Evolutionary conservation across 176 grass and related monocot genomes (phyloP), one percentile per base, ranked within the genome.

Genomic region (Oryza glumipatula): DNA sequence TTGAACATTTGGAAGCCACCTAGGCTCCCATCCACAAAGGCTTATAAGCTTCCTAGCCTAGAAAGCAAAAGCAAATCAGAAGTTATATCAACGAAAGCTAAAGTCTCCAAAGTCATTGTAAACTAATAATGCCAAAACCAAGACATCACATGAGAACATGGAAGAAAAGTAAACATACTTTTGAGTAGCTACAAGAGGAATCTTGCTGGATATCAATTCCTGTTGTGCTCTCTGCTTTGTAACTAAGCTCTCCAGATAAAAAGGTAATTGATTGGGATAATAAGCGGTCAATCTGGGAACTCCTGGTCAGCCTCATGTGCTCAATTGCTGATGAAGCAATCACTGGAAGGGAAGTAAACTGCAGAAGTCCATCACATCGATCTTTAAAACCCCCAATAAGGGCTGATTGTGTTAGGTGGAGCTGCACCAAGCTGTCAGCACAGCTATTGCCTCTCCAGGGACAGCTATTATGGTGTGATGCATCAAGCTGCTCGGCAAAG

Each of bases 1-100:
- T 85, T 98, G 96, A 77, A 98, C 68, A 85, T 94, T 95, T 89
- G 96, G 91, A 85, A 96, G 93, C 93, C 96, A 99, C 88, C 96
- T 94, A 74, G 93, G 93, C 78, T 99, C 96, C 96, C 96, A 99
- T 77, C 96, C 96, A 91, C 96, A 99, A 38, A 99, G 84, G 76
- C 96, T 94, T 83, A 99, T 99, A 86, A 99, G 89, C 86, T 94
- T 99, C 81, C 94, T 91, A 14, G 89, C 91, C 96, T 99, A 73
- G 72, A 80, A 88, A 78, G 66, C 77, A 82, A 87, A 69, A 66
- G n/a, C 22, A 30, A 72, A 79, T 41, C 28, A 69, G 46, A 64
- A 41, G n/a, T 11, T 71, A 82, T 73, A 81, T 87, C 45, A 73
- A 85, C 51, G 6, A 58, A 90, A 83, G 21, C 19, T 26, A 44